A percentile compares a stretch with the other conserved stretches of the same genome.
Evolutionary conservation across 2,329 filamentous ascomycete species (phyloP).

Genomic region (Acrocalymma vagum): DNA sequence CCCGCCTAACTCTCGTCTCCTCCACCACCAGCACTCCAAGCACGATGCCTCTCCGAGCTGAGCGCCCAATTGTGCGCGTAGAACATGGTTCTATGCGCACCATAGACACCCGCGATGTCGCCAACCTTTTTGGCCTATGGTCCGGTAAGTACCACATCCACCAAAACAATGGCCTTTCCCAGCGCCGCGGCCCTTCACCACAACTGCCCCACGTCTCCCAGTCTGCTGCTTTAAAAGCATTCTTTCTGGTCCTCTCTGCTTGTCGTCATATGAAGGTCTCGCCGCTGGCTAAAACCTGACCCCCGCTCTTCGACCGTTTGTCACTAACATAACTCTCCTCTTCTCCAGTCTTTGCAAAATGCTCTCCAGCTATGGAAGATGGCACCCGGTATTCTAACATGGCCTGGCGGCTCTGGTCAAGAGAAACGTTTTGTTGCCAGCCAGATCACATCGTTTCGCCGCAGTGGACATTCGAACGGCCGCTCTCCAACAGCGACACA

Average conservation of each 20-base stretch:
- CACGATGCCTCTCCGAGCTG: conserved; percentile 83
- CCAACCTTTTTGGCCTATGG: conserved; percentile 97
- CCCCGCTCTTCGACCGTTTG: conserved; percentile 5
- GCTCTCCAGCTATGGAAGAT: conserved; percentile 92
- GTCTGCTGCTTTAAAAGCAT: no score
- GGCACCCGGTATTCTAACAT: conserved; percentile 93
- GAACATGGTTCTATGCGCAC: conserved; percentile 92
- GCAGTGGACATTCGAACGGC: conserved; percentile 43
- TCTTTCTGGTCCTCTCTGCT: no score
- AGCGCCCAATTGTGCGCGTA: conserved; percentile 87
- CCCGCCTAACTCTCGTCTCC: conserved; percentile 8
- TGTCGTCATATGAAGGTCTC: conserved; percentile 15
- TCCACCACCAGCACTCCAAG: conserved; percentile 16
- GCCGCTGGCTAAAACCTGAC: conserved; percentile 18
- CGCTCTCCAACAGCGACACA: conserved; percentile 33
- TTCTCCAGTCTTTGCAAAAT: conserved; percentile 84
- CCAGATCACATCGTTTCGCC: conserved; percentile 56
- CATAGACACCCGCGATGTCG: conserved; percentile 90
- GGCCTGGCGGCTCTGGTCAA: conserved; percentile 92
- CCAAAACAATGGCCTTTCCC: conserved; percentile 1
- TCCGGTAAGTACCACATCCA: conserved; percentile 73
- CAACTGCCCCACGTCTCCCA: conserved; percentile 3
- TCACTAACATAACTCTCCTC: conserved; percentile 29
- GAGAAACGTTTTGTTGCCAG: conserved; percentile 90
- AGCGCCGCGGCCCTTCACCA: conserved; percentile 13